A percentile compares a stretch with the other conserved stretches of the same genome.
phyloP scores from a whole-genome alignment of 2,329 filamentous ascomycete genomes.

The Didymella lethalis region DNA sequence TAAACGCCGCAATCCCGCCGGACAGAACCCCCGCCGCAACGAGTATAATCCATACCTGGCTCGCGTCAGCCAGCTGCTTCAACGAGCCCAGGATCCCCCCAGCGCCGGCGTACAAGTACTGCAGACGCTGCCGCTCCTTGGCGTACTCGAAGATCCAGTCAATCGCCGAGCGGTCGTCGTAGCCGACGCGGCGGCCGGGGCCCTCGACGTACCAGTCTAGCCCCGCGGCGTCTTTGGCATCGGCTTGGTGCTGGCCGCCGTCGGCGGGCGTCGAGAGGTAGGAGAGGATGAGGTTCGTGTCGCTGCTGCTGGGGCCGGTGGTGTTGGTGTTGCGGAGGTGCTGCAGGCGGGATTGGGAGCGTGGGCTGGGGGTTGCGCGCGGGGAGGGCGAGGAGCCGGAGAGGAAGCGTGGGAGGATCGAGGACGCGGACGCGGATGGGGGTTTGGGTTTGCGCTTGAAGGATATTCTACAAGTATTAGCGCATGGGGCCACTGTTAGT shows the following conservation, averaged over 20 bases:
- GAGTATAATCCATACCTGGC: slow-evolving; percentile 90
- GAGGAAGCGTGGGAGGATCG: slow-evolving; percentile 57
- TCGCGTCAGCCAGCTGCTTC: slow-evolving; percentile 78
- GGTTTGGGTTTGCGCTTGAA: slow-evolving; percentile 74
- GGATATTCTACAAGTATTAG: slow-evolving; percentile 58
- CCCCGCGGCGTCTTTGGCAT: slow-evolving; percentile 55
- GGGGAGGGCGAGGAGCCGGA: slow-evolving; percentile 32
- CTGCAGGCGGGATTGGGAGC: slow-evolving; percentile 36
- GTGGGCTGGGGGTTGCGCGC: slow-evolving; percentile 32
- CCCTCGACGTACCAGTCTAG: slow-evolving; percentile 90
- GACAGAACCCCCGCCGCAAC: slow-evolving; percentile 85
- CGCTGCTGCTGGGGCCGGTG: slow-evolving; percentile 35
- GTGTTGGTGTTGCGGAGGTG: slow-evolving; percentile 33
- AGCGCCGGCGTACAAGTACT: slow-evolving; percentile 74
- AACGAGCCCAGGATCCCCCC: slow-evolving; percentile 76
- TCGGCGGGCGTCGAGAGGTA: slow-evolving; percentile 52
- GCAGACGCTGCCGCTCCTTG: slow-evolving; percentile 88
- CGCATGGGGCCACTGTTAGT: not conserved
- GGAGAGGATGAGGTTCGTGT: slow-evolving; percentile 53
- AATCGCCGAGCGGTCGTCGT: slow-evolving; percentile 95
- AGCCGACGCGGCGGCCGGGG: slow-evolving; percentile 86
- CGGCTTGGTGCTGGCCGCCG: slow-evolving; percentile 49
- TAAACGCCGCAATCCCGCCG: slow-evolving; percentile 83
- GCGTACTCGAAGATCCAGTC: slow-evolving; percentile 99
- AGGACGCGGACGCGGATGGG: slow-evolving; percentile 32